These are phyloP conservation scores for Orobanche coerulescens DNA, from an alignment of 257 asterid genomes.

Conservation along the genomic window DNA sequence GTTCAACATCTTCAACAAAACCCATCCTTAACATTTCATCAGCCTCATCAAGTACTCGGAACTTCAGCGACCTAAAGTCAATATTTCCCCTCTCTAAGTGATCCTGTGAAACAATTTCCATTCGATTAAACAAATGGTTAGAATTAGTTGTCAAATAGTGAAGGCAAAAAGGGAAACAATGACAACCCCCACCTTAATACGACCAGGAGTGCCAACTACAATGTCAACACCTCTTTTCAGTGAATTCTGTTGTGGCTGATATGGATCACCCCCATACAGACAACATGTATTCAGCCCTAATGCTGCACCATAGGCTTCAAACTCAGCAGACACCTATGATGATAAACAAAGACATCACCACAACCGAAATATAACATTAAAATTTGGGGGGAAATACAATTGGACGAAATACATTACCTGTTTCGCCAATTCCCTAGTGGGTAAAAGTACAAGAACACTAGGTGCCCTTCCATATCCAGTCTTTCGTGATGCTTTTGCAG, in stretches of 20 bases:
- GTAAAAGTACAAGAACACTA: slow-evolving; percentile 83
- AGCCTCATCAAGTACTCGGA: slow-evolving; percentile 96
- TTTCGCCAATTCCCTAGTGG: slow-evolving; percentile 90
- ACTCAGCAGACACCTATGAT: slow-evolving; percentile 62
- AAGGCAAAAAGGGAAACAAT: not conserved
- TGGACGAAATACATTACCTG: slow-evolving; percentile 42
- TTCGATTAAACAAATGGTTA: not conserved
- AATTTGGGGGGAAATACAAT: not conserved
- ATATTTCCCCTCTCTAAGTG: slow-evolving; percentile 72
- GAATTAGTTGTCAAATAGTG: not conserved
- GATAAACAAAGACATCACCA: not conserved
- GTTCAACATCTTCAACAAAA: slow-evolving; percentile 96
- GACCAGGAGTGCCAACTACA: slow-evolving; percentile 89
- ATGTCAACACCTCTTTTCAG: slow-evolving; percentile 83
- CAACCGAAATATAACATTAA: not conserved
- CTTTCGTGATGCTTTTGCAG: slow-evolving; percentile 41
- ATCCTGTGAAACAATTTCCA: slow-evolving; percentile 46
- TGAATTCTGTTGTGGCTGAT: slow-evolving; percentile 46
- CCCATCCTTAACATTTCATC: slow-evolving; percentile 99
- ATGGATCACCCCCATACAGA: slow-evolving; percentile 79
- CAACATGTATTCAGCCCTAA: slow-evolving; percentile 76
- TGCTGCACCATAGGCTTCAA: slow-evolving; percentile 66
- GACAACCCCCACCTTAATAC: slow-evolving; percentile 55
- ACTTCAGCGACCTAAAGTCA: slow-evolving; percentile 65
- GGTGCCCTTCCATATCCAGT: slow-evolving; percentile 82